Conservation (phyloP, 495 filamentous ascomycete species). For the Lophiostoma macrostomum region DNA sequence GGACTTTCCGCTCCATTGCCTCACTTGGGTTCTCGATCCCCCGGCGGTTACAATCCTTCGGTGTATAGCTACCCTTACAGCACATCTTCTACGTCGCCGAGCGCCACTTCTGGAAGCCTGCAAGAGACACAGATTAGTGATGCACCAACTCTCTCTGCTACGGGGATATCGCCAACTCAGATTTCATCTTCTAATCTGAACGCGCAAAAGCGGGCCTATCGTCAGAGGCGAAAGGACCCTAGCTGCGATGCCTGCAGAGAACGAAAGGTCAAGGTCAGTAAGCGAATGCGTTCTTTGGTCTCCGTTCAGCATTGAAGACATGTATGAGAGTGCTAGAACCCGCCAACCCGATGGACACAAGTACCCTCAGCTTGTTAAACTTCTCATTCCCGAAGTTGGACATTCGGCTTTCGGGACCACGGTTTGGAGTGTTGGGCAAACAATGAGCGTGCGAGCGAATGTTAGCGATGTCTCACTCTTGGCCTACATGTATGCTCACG, state of each 20-base stretch:
- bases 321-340: too few relatives aligned
- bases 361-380: too few relatives aligned
- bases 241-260: constrained; percentile 98
- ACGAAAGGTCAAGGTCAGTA: constrained; percentile 86
- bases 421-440: too few relatives aligned
- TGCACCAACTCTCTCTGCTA: constrained; percentile 36
- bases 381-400: too few relatives aligned
- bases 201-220: constrained; percentile 88
- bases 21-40: constrained; percentile 23
- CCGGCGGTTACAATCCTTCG: constrained; percentile 21
- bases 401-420: too few relatives aligned
- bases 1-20: constrained; percentile 21
- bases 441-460: too few relatives aligned
- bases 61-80: constrained; percentile 26
- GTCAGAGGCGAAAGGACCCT: constrained; percentile 91
- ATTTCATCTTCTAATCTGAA: constrained; percentile 47
- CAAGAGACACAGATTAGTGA: constrained; percentile 27
- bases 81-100: constrained; percentile 33
- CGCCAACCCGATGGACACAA: too few relatives aligned
- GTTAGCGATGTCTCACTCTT: too few relatives aligned
- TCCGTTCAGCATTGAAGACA: too few relatives aligned
- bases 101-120: constrained; percentile 24
- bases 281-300: background rate
- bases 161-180: constrained; percentile 47
- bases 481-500: too few relatives aligned